Percentiles rank a stretch among this genome's conserved stretches.
These are phyloP conservation scores for Aspergillus sclerotiicarbonarius DNA, from an alignment of 495 filamentous ascomycete species.

Conservation along the genomic window DNA sequence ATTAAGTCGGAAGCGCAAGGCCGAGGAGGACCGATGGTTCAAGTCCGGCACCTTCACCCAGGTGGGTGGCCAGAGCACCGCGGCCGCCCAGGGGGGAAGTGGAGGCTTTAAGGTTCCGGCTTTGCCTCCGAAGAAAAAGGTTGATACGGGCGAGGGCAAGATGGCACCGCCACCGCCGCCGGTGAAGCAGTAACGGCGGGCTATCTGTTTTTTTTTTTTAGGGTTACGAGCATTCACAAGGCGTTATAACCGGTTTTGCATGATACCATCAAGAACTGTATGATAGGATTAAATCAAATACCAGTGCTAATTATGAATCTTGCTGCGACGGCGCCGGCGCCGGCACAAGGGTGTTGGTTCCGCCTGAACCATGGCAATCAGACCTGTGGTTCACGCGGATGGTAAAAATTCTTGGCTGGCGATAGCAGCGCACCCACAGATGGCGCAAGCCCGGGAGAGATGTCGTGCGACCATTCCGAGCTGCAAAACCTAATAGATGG, in stretches of 20 bases:
- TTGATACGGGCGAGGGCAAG: slow-evolving; percentile 44
- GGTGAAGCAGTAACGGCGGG: slow-evolving; percentile 18
- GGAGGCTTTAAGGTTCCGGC: slow-evolving; percentile 53
- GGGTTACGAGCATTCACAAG: slow-evolving; percentile 15
- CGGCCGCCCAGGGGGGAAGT: slow-evolving; percentile 23
- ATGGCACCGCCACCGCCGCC: slow-evolving; percentile 42
- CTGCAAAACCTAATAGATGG: neutral
- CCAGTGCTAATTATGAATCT: neutral
- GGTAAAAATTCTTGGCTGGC: neutral
- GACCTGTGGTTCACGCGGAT: slow-evolving; percentile 1
- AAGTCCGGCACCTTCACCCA: slow-evolving; percentile 95
- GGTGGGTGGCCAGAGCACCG: slow-evolving; percentile 57
- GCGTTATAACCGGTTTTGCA: slow-evolving; percentile 20
- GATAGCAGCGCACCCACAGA: neutral
- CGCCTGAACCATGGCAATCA: neutral
- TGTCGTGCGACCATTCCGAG: neutral
- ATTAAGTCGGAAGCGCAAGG: slow-evolving; percentile 81
- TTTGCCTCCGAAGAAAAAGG: slow-evolving; percentile 44
- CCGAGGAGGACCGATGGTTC: slow-evolving; percentile 94
- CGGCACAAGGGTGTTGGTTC: neutral
- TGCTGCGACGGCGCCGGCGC: neutral
- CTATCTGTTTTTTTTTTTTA: slow-evolving; percentile 9
- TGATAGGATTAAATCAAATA: slow-evolving; percentile 11
- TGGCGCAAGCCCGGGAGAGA: slow-evolving; percentile 1
- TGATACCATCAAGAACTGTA: slow-evolving; percentile 23